phyloP scores from a whole-genome alignment of 306 rosid genomes.

The Hippophae gyantsensis region DNA sequence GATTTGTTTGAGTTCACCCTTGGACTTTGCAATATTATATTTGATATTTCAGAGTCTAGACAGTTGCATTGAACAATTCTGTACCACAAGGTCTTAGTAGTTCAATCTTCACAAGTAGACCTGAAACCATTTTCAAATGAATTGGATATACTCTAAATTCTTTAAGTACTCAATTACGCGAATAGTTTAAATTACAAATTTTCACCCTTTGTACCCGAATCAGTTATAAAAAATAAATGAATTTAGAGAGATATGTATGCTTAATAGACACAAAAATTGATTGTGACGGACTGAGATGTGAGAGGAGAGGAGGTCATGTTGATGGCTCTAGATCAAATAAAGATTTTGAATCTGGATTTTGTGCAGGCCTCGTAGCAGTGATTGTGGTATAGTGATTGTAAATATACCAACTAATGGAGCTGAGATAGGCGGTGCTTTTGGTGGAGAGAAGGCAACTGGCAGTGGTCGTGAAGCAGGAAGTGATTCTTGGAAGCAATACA shows the following conservation, averaged over 20 bases:
- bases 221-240: too few relatives aligned
- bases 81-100: slow-evolving; percentile 98
- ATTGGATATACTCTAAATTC: slow-evolving; percentile 49
- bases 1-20: background rate
- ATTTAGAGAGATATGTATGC: too few relatives aligned
- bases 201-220: background rate
- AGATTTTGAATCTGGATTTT: slow-evolving; percentile 9
- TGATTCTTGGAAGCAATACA: slow-evolving; percentile 97
- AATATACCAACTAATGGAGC: slow-evolving; percentile 98
- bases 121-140: slow-evolving; percentile 76
- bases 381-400: slow-evolving; percentile 91
- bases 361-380: slow-evolving; percentile 84
- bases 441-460: slow-evolving; percentile 97
- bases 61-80: slow-evolving; percentile 85
- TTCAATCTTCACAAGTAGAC: slow-evolving; percentile 74
- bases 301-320: background rate
- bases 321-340: background rate
- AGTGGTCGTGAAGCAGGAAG: slow-evolving; percentile 99
- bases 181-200: too few relatives aligned
- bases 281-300: background rate
- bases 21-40: slow-evolving; percentile 2
- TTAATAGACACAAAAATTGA: too few relatives aligned
- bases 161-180: background rate
- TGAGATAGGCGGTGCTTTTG: slow-evolving; percentile 97
- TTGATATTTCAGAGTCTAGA: slow-evolving; percentile 37